Percentiles rank a stretch among this genome's conserved stretches.
phyloP scores from a whole-genome alignment of 306 rosid species.

The Lathyrus tuberosus region DNA sequence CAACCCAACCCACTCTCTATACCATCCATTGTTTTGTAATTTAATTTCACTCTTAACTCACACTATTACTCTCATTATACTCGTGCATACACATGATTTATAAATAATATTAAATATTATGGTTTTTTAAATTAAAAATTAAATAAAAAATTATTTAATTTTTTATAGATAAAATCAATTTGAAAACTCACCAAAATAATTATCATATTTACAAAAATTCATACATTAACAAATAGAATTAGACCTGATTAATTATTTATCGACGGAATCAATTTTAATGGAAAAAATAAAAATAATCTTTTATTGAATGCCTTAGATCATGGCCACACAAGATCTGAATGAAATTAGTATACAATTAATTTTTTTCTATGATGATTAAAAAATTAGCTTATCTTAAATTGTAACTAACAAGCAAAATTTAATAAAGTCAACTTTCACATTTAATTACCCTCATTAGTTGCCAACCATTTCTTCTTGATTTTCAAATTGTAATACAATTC shows the following conservation, averaged over 20 bases:
- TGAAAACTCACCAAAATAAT: too few species aligned
- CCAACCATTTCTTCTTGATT: constrained; percentile 18
- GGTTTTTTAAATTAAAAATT: too few species aligned
- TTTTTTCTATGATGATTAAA: constrained; percentile 2
- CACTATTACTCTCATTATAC: constrained; percentile 42
- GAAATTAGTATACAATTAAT: constrained; percentile 14
- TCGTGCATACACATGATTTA: constrained; percentile 25
- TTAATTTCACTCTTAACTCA: constrained; percentile 46
- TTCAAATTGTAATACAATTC: constrained; percentile 20
- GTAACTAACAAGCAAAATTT: constrained; percentile 8
- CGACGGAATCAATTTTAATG: too few species aligned
- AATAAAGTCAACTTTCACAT: constrained; percentile 41
- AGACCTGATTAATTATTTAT: too few species aligned
- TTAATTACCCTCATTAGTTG: constrained; percentile 30
- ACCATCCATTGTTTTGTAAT: constrained; percentile 43
- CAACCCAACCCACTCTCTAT: constrained; percentile 58
- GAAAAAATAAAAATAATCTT: too few species aligned
- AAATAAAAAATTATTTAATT: too few species aligned
- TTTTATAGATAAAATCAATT: too few species aligned
- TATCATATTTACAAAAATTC: too few species aligned
- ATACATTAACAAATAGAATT: too few species aligned
- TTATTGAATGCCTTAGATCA: constrained; percentile 32
- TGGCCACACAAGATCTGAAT: constrained; percentile 31
- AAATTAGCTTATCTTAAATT: constrained; percentile 10
- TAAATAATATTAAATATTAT: neutral